Evolutionary conservation across 1,284 basidiomycete genomes (phyloP).

Genomic region (Tylopilus sp.): DNA sequence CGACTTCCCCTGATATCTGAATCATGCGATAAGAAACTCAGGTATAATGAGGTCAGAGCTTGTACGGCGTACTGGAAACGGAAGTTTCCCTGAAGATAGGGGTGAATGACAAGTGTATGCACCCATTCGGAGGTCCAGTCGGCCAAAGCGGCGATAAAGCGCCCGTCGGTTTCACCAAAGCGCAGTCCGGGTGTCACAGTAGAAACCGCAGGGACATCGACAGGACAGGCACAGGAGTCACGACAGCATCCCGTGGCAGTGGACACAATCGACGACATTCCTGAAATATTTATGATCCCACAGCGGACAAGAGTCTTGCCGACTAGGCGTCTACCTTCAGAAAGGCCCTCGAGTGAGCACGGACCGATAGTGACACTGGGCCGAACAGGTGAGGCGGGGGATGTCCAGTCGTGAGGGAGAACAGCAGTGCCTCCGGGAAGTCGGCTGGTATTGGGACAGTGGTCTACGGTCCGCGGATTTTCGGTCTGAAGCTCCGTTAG

Average conservation of each 20-base stretch:
- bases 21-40: constrained; percentile 1
- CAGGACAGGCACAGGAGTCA: background rate
- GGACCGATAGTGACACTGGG: background rate
- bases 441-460: background rate
- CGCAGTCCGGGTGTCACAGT: background rate
- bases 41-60: background rate
- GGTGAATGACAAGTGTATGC: constrained; percentile 23
- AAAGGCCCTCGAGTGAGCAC: constrained; percentile 9
- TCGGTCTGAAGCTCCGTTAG: constrained; percentile 11
- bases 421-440: background rate
- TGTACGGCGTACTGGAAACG: constrained; percentile 25
- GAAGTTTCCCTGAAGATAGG: constrained; percentile 19
- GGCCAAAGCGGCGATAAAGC: constrained; percentile 19
- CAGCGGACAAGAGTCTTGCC: constrained; percentile 27
- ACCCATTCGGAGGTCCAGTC: constrained; percentile 32
- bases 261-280: constrained; percentile 1
- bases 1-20: constrained; percentile 20
- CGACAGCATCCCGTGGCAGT: background rate
- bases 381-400: background rate
- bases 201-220: background rate
- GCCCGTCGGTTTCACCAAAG: constrained; percentile 5
- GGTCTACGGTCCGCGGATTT: background rate
- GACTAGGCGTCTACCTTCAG: constrained; percentile 19
- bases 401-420: constrained; percentile 1
- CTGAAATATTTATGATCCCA: constrained; percentile 17